Base-by-base conservation (phyloP, 179 eudicot species). In the Drosera spatulata region DNA sequence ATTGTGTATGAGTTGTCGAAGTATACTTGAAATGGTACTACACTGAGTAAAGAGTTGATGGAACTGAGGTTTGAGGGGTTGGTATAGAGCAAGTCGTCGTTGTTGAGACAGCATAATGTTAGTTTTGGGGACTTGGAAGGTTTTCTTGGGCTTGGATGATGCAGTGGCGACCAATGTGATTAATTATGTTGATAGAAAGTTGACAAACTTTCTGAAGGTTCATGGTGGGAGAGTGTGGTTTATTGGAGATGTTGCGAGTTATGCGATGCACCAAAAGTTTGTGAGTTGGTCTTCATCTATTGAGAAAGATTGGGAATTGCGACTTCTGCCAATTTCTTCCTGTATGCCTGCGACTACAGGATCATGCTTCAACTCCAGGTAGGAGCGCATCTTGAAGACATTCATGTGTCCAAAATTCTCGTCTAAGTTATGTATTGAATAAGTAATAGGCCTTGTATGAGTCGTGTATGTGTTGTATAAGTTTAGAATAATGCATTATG, bases 261-360 rank as follows among this genome's bases (percentile, higher is more conserved):
- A 78, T 75, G 86, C 80, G 71, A 73, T 58, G 15, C 83, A 81
- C 39, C 69, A 61, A 74, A 80, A 81, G 70, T 65, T 91, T 5
- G 40, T 85, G 52, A 77, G 59, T 39, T 66, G 61, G 61, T 87
- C 81, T 78, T 84, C 90, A 38, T 60, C 59, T 8, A 58, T 87
- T 58, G 83, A 85, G 53, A 78, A 73, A 58, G 86, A 83, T 11
- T 87, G 89, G 97, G 85, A 87, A 77, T 77, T 91, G 77, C 83
- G 83, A 61, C 60, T 80, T 74, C 63, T 90, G 43, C 85, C 94
- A 0, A 80, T 91, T 59, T 81, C 95, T 49, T 71, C 75, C 48
- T 68, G 80, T 54, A 78, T 54, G 64, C 54, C 81, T 64, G 51
- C 74, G 9, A 13, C 56, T 7, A 75, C 62, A 73, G 85, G 82